Base-by-base conservation (phyloP, 2,329 filamentous ascomycete genomes). In the Venturia carpophila region DNA sequence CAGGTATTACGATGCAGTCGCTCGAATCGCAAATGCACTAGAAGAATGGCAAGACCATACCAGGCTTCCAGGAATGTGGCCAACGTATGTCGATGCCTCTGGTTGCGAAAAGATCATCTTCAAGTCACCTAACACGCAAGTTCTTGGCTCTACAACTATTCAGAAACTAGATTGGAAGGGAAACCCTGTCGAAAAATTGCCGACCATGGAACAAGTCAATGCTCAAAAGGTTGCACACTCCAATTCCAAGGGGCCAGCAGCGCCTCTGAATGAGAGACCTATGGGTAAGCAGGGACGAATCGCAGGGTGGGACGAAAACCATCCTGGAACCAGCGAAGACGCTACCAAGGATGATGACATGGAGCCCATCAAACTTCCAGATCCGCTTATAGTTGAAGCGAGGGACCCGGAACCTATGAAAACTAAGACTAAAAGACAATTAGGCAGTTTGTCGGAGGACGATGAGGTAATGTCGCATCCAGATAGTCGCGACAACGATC, bases 31-130 rank as follows among this genome's bases (percentile, higher is more conserved):
- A 10, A 78, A 86, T 67, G 77, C 80, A 64, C 79, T 88, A 37
- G 83, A 84, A 66, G 72, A 74, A 62, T 74, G 76, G 60, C 86
- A 88, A 70, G 77, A 79, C 65, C 71, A 74, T 10, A 87, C 84
- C 5, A 76, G 76, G 45, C 71, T 88, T 42, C 85, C 86, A 0
- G 86, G 86, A 2, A 79, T 88, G 75, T 88, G 85, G 84, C 85
- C 86, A 0, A 75, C 84, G 1, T 73, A 77, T 9, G 73, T 88
- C 19, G 78, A 84, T 67, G 76, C 75, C 69, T 75, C 74, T 21
- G 75, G 75, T 5, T 77, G 75, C 65, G 45, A 70, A 65, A 64
- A 67, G n/a, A n/a, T 30, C 11, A 21, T 42, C 19, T 30, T 30
- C 19, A 39, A 37, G 42, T 34, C 30, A 11, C 34, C 41, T 15